phyloP scores from a whole-genome alignment of 768 basidiomycete genomes.

The Collybiopsis luxurians region DNA sequence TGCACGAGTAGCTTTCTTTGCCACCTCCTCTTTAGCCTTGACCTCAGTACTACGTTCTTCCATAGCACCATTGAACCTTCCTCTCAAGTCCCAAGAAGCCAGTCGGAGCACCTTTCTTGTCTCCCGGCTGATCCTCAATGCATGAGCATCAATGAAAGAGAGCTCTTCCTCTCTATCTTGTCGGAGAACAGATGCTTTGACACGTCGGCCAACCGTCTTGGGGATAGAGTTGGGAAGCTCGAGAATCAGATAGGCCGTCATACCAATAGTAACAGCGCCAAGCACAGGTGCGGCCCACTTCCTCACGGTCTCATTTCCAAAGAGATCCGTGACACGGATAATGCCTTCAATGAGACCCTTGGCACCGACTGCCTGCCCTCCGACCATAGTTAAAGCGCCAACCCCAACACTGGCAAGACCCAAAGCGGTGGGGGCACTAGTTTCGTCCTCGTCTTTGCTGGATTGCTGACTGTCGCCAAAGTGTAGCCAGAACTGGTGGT shows the following conservation, averaged over 20 bases:
- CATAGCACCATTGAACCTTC: constrained; percentile 76
- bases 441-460: constrained; percentile 31
- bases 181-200: constrained; percentile 59
- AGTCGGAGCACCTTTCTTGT: constrained; percentile 90
- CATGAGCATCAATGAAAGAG: constrained; percentile 65
- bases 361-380: constrained; percentile 76
- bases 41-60: constrained; percentile 82
- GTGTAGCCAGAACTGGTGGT: constrained; percentile 71
- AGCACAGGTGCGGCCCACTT: constrained; percentile 88
- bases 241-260: constrained; percentile 76
- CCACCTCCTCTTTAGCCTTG: constrained; percentile 68
- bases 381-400: constrained; percentile 87
- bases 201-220: constrained; percentile 81
- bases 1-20: constrained; percentile 68
- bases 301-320: constrained; percentile 76
- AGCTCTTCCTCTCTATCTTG: constrained; percentile 48
- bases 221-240: constrained; percentile 91
- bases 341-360: constrained; percentile 77
- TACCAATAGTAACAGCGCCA: constrained; percentile 71
- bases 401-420: constrained; percentile 74
- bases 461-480: constrained; percentile 50
- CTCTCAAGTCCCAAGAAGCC: constrained; percentile 87
- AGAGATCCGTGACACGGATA: constrained; percentile 70
- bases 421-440: constrained; percentile 56
- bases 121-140: constrained; percentile 72